Base-by-base conservation (phyloP, 805 yeast genomes). In the Candida hispaniensis region DNA sequence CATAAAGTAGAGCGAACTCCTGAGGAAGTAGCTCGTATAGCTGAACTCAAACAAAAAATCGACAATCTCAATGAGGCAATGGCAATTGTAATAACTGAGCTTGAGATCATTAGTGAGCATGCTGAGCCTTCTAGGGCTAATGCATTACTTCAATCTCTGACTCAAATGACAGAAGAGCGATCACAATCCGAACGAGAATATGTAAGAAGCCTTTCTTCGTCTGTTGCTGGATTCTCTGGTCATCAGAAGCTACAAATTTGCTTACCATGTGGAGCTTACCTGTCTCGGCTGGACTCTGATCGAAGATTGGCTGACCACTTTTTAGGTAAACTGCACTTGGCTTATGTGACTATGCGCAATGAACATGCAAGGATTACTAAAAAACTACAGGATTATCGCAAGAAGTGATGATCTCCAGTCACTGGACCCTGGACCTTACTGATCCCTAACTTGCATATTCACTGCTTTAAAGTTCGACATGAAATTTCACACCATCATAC, bases 211-310 rank as follows among this genome's bases (percentile, higher is more conserved):
- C 67, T 75, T 9, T 94, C 81, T 39, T 8, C n/a, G 30, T 20
- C 38, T 75, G 72, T 48, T 65, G 34, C 78, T 6, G 91, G 93
- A 2, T 88, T 81, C 46, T 70, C 85, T 8, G 82, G 91, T 1
- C 93, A 80, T 50, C 96, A 86, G 49, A 81, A 82, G 53, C 62
- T 86, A 28, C 95, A 85, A 54, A 93, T 82, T 1, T 86, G 97
- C 56, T 79, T 73, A 44, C 74, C 73, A 1, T 86, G 97, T 58
- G 94, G 94, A 1, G 94, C 94, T 1, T 83, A 78, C 49, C 60
- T 88, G 22, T 79, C 93, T 6, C 63, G 88, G 42, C 59, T 85
- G 39, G 97, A 86, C 54, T 81, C 79, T 40, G 96, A 86, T 52
- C 66, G 85, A 52, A 66, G 96, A 46, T 61, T 86, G 43, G 93